Conservation (phyloP, 176 grass and related monocot species). For the Eleusine indica region DNA sequence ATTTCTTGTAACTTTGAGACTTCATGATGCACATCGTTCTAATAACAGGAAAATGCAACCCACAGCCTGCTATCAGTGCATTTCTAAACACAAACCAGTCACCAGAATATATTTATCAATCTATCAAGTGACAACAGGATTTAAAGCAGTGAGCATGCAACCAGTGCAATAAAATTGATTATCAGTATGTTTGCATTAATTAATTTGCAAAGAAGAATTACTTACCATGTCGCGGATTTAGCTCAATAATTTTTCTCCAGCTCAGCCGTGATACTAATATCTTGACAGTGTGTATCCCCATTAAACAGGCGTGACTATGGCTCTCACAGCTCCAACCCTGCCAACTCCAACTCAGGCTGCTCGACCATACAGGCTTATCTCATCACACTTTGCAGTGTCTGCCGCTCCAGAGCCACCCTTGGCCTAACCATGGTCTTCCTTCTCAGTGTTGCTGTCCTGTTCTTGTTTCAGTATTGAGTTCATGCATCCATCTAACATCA, state of each 20-base stretch:
- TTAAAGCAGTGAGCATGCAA: not conserved
- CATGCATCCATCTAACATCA: slow-evolving; percentile 66
- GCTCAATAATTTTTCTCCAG: slow-evolving; percentile 19
- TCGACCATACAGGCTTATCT: slow-evolving; percentile 77
- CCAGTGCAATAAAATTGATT: slow-evolving; percentile 16
- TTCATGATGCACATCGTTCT: not conserved
- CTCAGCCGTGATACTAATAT: slow-evolving; percentile 61
- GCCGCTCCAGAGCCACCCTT: slow-evolving; percentile 87
- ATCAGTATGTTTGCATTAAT: not conserved
- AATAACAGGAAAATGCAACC: slow-evolving; percentile 1
- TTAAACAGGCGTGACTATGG: slow-evolving; percentile 99
- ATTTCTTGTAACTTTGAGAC: slow-evolving; percentile 12
- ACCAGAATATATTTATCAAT: slow-evolving; percentile 3
- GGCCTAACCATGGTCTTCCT: slow-evolving; percentile 95
- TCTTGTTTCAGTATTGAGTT: slow-evolving; percentile 60
- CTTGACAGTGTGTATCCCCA: slow-evolving; percentile 81
- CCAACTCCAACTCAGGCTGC: slow-evolving; percentile 68
- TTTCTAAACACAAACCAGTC: slow-evolving; percentile 21
- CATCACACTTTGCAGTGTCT: slow-evolving; percentile 76
- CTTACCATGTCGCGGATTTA: slow-evolving; percentile 7
- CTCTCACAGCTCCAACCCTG: slow-evolving; percentile 76
- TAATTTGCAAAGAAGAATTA: slow-evolving; percentile 8
- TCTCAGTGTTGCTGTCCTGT: slow-evolving; percentile 40
- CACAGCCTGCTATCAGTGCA: not conserved
- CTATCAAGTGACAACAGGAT: slow-evolving; percentile 22